phyloP scores from a whole-genome alignment of 2,329 filamentous ascomycete species.

The Knufia petricola region DNA sequence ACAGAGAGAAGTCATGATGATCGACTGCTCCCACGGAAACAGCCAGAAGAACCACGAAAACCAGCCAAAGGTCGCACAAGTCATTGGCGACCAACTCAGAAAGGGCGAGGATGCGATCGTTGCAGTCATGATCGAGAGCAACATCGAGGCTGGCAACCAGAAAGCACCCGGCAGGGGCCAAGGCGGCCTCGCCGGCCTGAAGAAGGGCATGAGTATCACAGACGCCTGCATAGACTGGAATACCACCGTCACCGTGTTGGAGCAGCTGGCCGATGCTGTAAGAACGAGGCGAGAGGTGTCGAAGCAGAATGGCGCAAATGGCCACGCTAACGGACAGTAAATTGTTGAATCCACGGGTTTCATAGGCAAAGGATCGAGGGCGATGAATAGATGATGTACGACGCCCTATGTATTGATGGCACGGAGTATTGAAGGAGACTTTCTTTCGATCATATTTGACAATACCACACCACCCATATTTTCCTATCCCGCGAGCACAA shows the following conservation, averaged over 20 bases:
- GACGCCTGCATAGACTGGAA: constrained; percentile 97
- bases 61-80: constrained; percentile 83
- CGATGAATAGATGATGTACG: no score
- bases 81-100: constrained; percentile 72
- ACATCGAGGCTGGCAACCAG: constrained; percentile 90
- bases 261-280: constrained; percentile 77
- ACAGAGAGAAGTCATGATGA: constrained; percentile 72
- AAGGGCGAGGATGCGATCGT: constrained; percentile 79
- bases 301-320: constrained; percentile 24
- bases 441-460: no score
- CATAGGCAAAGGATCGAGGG: no score
- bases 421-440: no score
- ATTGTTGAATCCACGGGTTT: no score
- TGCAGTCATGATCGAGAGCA: constrained; percentile 98
- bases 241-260: constrained; percentile 66
- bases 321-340: constrained; percentile 20
- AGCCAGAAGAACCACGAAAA: constrained; percentile 94
- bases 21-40: constrained; percentile 97
- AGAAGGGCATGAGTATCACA: constrained; percentile 93
- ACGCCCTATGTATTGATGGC: no score
- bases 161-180: constrained; percentile 85
- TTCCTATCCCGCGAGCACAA: no score
- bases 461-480: no score
- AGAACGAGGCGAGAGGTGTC: constrained; percentile 55
- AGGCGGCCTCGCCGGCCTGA: constrained; percentile 64